A percentile compares a stretch with the other conserved stretches of the same genome.
phyloP scores from a whole-genome alignment of 2,329 filamentous ascomycete species.

The Fusarium sp. region DNA sequence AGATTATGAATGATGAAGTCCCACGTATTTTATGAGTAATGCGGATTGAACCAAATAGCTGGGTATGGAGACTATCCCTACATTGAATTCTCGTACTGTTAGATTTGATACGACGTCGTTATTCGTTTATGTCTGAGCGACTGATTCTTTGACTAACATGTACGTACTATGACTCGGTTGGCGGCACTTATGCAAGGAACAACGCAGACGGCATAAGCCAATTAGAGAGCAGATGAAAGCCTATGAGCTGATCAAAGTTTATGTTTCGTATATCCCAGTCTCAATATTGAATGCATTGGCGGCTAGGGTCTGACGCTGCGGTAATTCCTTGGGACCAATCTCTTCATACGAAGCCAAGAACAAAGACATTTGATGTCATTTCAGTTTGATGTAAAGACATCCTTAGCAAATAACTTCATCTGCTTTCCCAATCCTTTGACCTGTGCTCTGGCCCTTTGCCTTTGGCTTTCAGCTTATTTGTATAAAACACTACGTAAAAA shows the following conservation, averaged over 20 bases:
- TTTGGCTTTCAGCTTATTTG: not conserved
- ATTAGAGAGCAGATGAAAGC: slow-evolving; percentile 17
- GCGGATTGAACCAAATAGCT: not conserved
- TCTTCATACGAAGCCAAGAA: slow-evolving; percentile 21
- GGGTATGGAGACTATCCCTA: not conserved
- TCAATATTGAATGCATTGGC: slow-evolving; percentile 22
- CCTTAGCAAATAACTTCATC: too few relatives aligned
- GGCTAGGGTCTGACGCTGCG: slow-evolving; percentile 21
- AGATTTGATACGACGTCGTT: slow-evolving; percentile 15
- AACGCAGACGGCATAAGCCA: slow-evolving; percentile 15
- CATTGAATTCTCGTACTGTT: slow-evolving; percentile 9
- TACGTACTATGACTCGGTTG: not conserved
- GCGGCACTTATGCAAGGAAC: slow-evolving; percentile 36
- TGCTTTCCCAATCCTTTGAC: not conserved
- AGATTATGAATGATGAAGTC: slow-evolving; percentile 19
- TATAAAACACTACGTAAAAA: slow-evolving; percentile 13
- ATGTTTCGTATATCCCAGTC: slow-evolving; percentile 5
- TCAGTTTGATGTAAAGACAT: not conserved
- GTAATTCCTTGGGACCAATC: slow-evolving; percentile 27
- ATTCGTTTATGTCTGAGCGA: not conserved
- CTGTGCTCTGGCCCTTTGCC: not conserved
- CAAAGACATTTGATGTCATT: slow-evolving; percentile 13
- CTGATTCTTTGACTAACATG: not conserved
- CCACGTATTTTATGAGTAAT: slow-evolving; percentile 8
- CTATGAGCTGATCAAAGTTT: slow-evolving; percentile 27